These are phyloP conservation scores for Ganoderma sp. DNA, from an alignment of 1,284 basidiomycete genomes.

Conservation along the genomic window DNA sequence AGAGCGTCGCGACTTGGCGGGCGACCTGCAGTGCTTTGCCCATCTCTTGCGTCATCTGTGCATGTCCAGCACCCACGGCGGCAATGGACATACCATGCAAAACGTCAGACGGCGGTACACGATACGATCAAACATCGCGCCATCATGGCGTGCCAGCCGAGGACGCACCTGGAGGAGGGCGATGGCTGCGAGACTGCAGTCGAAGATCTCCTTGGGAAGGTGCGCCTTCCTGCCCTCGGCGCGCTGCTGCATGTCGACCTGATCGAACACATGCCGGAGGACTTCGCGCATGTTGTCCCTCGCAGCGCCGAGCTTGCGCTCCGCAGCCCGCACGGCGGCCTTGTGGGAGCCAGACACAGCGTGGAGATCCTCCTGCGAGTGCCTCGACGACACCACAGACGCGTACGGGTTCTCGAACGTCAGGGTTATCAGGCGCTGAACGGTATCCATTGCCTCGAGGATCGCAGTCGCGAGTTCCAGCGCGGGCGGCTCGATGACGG, in stretches of 20 bases:
- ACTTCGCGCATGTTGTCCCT: conserved; percentile 43
- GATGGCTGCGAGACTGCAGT: conserved; percentile 50
- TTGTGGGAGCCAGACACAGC: conserved; percentile 38
- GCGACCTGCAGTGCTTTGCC: conserved; percentile 45
- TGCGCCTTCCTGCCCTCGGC: conserved; percentile 35
- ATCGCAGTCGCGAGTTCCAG: conserved; percentile 45
- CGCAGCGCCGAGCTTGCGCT: conserved; percentile 41
- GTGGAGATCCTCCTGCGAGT: conserved; percentile 21
- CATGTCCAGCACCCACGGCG: background rate
- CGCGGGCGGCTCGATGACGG: conserved; percentile 42
- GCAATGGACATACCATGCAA: background rate
- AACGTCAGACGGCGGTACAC: background rate
- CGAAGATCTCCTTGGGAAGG: conserved; percentile 43
- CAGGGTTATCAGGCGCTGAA: conserved; percentile 43
- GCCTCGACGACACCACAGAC: background rate
- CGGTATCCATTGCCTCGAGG: conserved; percentile 43
- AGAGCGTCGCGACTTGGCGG: conserved; percentile 42
- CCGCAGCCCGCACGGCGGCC: conserved; percentile 37
- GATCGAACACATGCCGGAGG: conserved; percentile 44
- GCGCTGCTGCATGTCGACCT: conserved; percentile 40
- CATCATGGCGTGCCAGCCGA: background rate
- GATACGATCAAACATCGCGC: background rate
- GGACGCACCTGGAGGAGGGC: conserved; percentile 52
- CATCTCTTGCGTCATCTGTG: conserved; percentile 54
- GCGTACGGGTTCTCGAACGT: conserved; percentile 42